phyloP scores from a whole-genome alignment of 768 basidiomycete genomes.

The Aureoboletus auriporus region DNA sequence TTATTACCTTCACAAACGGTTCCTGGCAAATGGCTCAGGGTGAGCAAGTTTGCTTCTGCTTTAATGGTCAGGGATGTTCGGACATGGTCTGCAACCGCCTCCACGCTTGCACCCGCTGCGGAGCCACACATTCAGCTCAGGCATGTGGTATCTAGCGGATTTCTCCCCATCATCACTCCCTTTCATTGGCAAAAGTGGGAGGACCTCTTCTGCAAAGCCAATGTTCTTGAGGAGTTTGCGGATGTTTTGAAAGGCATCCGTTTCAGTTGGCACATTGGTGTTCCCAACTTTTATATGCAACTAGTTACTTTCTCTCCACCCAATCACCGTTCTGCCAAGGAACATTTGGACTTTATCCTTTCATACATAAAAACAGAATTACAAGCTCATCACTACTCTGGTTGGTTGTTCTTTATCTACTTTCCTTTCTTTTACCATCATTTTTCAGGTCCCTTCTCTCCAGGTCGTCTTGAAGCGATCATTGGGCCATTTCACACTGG shows the following conservation, averaged over 20 bases:
- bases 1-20: background rate
- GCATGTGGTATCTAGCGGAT: conserved; percentile 8
- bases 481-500: conserved; percentile 41
- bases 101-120: background rate
- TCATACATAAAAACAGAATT: conserved; percentile 32
- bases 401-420: too few species aligned
- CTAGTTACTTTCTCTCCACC: background rate
- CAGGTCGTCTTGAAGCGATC: conserved; percentile 19
- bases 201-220: background rate
- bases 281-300: background rate
- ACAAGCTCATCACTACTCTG: conserved; percentile 29
- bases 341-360: conserved; percentile 22
- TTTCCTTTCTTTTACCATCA: too few species aligned
- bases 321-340: background rate
- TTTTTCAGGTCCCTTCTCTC: conserved; percentile 27
- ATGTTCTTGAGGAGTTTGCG: conserved; percentile 11
- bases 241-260: conserved; percentile 22
- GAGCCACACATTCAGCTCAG: conserved; percentile 11
- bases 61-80: background rate
- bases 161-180: conserved; percentile 22
- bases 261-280: conserved; percentile 1
- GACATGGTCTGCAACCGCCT: background rate
- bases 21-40: background rate
- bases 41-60: conserved; percentile 3
- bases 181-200: conserved; percentile 19